Evolutionary conservation across 2,329 filamentous ascomycete genomes (phyloP).

Genomic region (Delphinella strobiligena): DNA sequence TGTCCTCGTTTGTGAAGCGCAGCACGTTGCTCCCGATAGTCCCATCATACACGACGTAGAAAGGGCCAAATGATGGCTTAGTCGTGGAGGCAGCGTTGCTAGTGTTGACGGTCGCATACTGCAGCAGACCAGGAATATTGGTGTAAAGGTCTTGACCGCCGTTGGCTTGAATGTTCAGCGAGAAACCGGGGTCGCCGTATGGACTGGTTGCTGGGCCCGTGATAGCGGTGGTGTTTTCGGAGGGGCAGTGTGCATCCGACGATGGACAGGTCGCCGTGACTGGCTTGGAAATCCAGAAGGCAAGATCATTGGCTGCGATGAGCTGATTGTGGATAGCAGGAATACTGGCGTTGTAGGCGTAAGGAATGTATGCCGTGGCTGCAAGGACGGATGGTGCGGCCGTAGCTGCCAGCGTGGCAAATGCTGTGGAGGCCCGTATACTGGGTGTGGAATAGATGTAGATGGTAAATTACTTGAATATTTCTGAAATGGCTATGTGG

Average conservation of each 20-base stretch:
- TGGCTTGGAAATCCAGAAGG: slow-evolving; percentile 3
- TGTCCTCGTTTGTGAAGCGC: neutral
- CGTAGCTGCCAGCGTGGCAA: neutral
- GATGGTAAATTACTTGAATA: no score
- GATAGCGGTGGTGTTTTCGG: slow-evolving; percentile 3
- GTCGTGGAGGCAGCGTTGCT: neutral
- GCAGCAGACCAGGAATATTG: neutral
- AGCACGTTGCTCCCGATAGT: neutral
- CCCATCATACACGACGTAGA: neutral
- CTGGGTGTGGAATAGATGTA: no score
- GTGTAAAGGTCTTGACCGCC: neutral
- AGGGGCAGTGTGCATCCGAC: slow-evolving; percentile 4
- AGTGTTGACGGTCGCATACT: neutral
- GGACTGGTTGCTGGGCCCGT: neutral
- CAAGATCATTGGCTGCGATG: slow-evolving; percentile 5
- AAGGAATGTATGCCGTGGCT: slow-evolving; percentile 4
- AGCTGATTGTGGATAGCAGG: slow-evolving; percentile 5
- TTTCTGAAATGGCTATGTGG: no score
- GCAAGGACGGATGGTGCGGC: neutral
- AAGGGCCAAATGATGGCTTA: neutral
- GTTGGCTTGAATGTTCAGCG: neutral
- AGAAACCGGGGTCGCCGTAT: neutral
- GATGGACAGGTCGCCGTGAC: slow-evolving; percentile 3
- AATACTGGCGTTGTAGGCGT: slow-evolving; percentile 4
- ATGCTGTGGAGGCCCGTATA: no score